phyloP scores from a whole-genome alignment of 176 grass and related monocot genomes.

The Carex littledalei region DNA sequence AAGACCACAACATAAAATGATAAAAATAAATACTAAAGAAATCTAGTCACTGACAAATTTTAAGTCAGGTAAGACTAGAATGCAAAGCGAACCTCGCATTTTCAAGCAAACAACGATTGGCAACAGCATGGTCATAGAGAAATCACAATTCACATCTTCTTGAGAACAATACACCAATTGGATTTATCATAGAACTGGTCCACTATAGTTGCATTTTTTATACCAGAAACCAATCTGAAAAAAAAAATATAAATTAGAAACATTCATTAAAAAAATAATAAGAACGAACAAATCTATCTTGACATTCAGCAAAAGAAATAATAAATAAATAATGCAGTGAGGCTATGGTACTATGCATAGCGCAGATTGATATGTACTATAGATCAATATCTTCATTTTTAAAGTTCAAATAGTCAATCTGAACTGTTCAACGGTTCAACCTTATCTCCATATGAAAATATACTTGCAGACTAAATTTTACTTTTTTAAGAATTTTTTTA shows the following conservation, averaged over 20 bases:
- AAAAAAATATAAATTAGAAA: background rate
- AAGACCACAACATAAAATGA: background rate
- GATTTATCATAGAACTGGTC: constrained; percentile 98
- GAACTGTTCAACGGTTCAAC: too few species aligned
- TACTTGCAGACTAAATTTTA: too few species aligned
- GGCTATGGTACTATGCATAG: too few species aligned
- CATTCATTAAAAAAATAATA: background rate
- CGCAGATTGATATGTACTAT: too few species aligned
- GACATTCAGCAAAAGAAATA: background rate
- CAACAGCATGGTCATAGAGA: background rate
- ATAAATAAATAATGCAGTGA: background rate
- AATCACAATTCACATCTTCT: constrained; percentile 53
- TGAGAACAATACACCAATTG: constrained; percentile 95
- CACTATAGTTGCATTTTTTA: constrained; percentile 52
- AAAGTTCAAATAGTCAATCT: too few species aligned
- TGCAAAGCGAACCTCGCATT: background rate
- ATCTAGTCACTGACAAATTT: background rate
- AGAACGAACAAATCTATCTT: background rate
- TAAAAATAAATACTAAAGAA: background rate
- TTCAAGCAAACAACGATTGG: background rate
- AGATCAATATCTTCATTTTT: too few species aligned
- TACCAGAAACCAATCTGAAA: constrained; percentile 79
- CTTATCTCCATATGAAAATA: too few species aligned
- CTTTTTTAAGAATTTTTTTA: too few species aligned
- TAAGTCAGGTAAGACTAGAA: background rate